Evolutionary conservation across 176 grass and related monocot species (phyloP).

Genomic region (Aegilops bicornis): DNA sequence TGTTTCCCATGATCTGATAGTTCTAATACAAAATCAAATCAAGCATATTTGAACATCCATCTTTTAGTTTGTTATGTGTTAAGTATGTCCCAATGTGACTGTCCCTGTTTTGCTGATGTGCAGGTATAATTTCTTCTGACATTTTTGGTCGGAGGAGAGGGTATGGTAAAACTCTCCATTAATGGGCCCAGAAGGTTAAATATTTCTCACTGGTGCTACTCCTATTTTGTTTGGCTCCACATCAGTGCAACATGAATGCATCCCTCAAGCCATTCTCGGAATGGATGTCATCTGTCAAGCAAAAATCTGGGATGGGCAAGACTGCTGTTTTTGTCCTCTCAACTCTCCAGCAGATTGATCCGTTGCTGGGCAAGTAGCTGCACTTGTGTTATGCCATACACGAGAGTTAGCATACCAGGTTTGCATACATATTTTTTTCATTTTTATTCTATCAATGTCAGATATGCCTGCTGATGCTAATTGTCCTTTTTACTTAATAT

Average conservation of each 20-base stretch:
- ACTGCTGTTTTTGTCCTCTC: conserved; percentile 98
- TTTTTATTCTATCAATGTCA: neutral
- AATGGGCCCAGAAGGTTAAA: conserved; percentile 72
- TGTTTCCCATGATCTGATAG: neutral
- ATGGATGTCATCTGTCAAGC: conserved; percentile 99
- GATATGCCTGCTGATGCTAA: neutral
- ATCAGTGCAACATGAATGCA: conserved; percentile 99
- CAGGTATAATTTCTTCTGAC: conserved; percentile 85
- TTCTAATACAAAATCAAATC: neutral
- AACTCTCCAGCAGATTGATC: conserved; percentile 93
- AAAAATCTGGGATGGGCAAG: conserved; percentile 99
- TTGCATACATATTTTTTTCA: neutral
- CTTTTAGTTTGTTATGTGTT: neutral
- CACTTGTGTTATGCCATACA: conserved; percentile 92
- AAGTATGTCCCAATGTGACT: neutral
- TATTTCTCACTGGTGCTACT: conserved; percentile 91
- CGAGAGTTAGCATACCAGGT: conserved; percentile 91
- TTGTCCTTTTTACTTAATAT: neutral
- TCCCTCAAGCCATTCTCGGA: conserved; percentile 98
- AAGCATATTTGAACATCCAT: neutral
- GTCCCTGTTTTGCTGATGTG: conserved; percentile 13
- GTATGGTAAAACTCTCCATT: conserved; percentile 92
- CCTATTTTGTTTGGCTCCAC: conserved; percentile 87
- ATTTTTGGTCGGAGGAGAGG: conserved; percentile 59
- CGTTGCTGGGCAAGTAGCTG: conserved; percentile 84